These are phyloP conservation scores for Platanus orientalis DNA, from an alignment of 164 flowering plant genomes.

Conservation along the genomic window DNA sequence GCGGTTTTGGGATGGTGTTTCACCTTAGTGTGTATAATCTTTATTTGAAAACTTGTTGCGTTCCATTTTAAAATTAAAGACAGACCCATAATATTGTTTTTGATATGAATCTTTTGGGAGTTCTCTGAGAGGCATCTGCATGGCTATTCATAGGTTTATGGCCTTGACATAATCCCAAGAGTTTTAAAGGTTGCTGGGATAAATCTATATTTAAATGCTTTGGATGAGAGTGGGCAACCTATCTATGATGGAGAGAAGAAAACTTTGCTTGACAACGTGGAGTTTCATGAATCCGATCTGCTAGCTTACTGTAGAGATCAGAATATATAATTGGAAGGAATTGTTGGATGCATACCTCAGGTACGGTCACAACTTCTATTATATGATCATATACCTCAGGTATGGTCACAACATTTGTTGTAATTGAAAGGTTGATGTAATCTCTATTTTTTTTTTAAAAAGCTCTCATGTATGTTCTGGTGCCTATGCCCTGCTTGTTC, in stretches of 20 bases:
- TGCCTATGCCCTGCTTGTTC: no score
- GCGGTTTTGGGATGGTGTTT: no score
- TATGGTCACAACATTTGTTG: no score
- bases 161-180: conserved; percentile 96
- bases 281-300: conserved; percentile 94
- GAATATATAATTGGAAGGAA: conserved; percentile 73
- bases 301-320: conserved; percentile 82
- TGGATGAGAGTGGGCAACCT: conserved; percentile 79
- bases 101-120: not conserved
- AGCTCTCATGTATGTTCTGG: conserved; percentile 94
- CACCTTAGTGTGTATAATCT: not conserved
- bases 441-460: no score
- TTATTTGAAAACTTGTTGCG: not conserved
- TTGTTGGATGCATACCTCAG: conserved; percentile 99
- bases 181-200: conserved; percentile 93
- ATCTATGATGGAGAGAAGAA: conserved; percentile 78
- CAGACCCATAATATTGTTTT: not conserved
- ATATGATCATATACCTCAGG: no score
- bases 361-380: conserved; percentile 28
- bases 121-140: not conserved
- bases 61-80: not conserved
- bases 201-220: conserved; percentile 83
- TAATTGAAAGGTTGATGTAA: not conserved
- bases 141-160: conserved; percentile 70
- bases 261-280: conserved; percentile 86